Evolutionary conservation across 352 stramenopile genomes (phyloP).

Genomic region (Phytopythium montanum): DNA sequence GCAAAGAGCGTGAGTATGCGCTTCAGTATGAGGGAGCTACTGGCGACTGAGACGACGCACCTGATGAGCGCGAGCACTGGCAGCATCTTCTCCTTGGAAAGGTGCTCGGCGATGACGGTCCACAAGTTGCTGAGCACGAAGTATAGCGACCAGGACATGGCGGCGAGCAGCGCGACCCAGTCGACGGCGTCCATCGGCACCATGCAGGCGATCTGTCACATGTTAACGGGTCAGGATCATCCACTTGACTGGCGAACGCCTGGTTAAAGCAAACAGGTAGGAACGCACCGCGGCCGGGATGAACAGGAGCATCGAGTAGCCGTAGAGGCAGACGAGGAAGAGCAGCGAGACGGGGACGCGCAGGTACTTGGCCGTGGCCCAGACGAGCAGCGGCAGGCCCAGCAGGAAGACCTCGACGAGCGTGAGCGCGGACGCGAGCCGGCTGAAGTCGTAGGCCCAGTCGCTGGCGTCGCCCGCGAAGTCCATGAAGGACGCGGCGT

Average conservation of each 20-base stretch:
- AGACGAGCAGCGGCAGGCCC: conserved; percentile 70
- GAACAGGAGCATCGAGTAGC: conserved; percentile 82
- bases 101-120: conserved; percentile 66
- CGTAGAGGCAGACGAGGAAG: conserved; percentile 83
- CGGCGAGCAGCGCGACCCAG: conserved; percentile 75
- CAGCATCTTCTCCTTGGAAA: conserved; percentile 87
- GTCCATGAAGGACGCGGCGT: conserved; percentile 79
- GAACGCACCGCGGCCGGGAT: conserved; percentile 73
- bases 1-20: too few species aligned
- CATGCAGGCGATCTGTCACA: conserved; percentile 78
- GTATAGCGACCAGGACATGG: conserved; percentile 84
- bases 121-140: conserved; percentile 83
- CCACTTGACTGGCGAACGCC: too few species aligned
- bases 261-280: too few species aligned
- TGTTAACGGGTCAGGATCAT: too few species aligned
- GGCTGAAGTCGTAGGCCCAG: conserved; percentile 85
- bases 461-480: conserved; percentile 50
- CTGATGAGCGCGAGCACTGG: conserved; percentile 78
- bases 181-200: conserved; percentile 66
- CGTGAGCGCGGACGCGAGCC: conserved; percentile 71
- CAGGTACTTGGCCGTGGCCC: conserved; percentile 77
- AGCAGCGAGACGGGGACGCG: conserved; percentile 70
- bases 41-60: conserved; percentile 18
- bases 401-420: conserved; percentile 77
- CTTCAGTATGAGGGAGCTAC: too few species aligned